phyloP scores from a whole-genome alignment of 176 grass and related monocot genomes.

The Bothriochloa decipiens region DNA sequence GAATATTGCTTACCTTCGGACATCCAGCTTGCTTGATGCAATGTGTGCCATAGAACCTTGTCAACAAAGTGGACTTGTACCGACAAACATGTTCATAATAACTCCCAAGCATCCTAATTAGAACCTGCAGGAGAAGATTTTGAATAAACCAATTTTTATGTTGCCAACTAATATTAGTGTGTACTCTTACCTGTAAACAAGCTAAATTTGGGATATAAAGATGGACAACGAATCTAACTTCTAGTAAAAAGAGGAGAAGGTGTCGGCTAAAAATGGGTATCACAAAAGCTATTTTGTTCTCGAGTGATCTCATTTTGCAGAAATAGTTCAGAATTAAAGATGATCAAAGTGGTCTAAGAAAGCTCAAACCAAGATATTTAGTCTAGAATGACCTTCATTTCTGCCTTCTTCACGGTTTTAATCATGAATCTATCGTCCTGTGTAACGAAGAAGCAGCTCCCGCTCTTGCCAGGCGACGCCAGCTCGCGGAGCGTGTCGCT shows the following conservation, averaged over 20 bases:
- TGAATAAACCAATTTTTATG: not conserved
- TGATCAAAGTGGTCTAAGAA: not conserved
- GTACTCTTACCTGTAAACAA: not conserved
- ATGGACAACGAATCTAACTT: not conserved
- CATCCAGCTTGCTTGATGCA: conserved; percentile 77
- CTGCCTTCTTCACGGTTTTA: conserved; percentile 81
- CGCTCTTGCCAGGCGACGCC: conserved; percentile 82
- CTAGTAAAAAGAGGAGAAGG: not conserved
- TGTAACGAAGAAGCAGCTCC: conserved; percentile 84
- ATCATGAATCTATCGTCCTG: conserved; percentile 89
- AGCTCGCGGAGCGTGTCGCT: conserved; percentile 68
- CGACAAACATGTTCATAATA: conserved; percentile 69
- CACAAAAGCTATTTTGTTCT: not conserved
- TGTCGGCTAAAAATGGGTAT: not conserved
- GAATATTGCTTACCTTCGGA: conserved; percentile 56
- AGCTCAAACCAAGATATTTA: not conserved
- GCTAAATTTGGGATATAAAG: conserved; percentile 1
- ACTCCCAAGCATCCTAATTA: conserved; percentile 69
- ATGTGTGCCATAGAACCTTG: conserved; percentile 76
- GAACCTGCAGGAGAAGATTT: conserved; percentile 44
- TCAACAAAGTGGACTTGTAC: conserved; percentile 61
- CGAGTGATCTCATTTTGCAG: not conserved
- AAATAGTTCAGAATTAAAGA: not conserved
- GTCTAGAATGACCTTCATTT: conserved; percentile 66
- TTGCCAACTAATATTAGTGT: not conserved